Base-by-base conservation (phyloP, 805 yeast genomes). In the Hanseniaspora singularis region DNA sequence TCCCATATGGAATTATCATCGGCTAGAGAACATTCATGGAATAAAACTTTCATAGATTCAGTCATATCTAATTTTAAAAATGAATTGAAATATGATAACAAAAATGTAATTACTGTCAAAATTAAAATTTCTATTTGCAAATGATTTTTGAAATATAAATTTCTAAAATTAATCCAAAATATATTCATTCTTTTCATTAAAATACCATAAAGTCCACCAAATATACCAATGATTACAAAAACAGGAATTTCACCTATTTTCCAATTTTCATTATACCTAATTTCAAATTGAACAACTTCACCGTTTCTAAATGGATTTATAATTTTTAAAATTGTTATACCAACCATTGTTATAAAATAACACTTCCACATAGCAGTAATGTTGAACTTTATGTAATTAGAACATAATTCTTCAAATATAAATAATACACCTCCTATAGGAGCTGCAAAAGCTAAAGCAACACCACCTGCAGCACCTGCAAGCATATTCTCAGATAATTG, bases 381-480 rank as follows among this genome's bases (percentile, higher is more conserved):
- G 53, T 77, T 81, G 16, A 44, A 44, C 23, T 44, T 44, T 24
- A 44, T 44, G 59, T 86, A 81, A 33, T 74, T 73, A n/a, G 67
- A 57, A 0, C 67, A 59, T 26, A 92, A 86, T 55, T 92, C 98
- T 60, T 92, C 99, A 50, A 92, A 73, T 11, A 94, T 78, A 61
- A 94, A 92, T 33, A 92, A 64, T 1, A 92, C 97, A 14, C 99
- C 99, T 22, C 95, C 95, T 67, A 89, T 86, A 0, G 98, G 98
- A 11, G 88, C 76, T 0, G 95, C 97, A 67, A 92, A 92, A 0
- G 97, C 98, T 8, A 92, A 97, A 0, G 97, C 97, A 8, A 92
- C 97, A 45, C 99, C 99, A 1, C 98, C 95, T 3, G 96, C 97
- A 9, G 96, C 74, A 3, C 95, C 81, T 0, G 98, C 96, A 0